Evolutionary conservation across 164 flowering plant species (phyloP).

Genomic region (Berberis vulgaris): DNA sequence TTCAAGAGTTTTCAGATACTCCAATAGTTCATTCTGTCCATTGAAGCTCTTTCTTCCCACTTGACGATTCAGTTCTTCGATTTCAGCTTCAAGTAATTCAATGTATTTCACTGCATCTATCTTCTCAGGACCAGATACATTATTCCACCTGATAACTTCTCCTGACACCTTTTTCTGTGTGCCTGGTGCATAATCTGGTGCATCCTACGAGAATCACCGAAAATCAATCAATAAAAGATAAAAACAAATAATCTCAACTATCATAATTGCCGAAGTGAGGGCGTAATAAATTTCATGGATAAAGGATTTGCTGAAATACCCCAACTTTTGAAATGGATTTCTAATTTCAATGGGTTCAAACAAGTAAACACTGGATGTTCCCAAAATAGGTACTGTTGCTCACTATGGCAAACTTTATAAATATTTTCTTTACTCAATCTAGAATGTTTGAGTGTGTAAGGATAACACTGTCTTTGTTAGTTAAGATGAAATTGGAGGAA

Average conservation of each 20-base stretch:
- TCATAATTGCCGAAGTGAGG: too few species aligned
- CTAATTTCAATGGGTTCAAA: too few species aligned
- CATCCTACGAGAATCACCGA: conserved; percentile 41
- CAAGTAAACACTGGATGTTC: too few species aligned
- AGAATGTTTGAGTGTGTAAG: too few species aligned
- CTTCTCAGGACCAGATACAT: conserved; percentile 81
- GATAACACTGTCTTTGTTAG: too few species aligned
- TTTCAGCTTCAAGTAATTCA: conserved; percentile 91
- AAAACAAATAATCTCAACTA: neutral
- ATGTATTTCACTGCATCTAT: conserved; percentile 90
- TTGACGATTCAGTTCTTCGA: conserved; percentile 83
- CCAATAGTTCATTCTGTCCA: conserved; percentile 83
- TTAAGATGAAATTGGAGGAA: too few species aligned
- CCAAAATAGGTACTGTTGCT: too few species aligned
- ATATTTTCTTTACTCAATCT: too few species aligned
- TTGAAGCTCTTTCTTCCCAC: conserved; percentile 52
- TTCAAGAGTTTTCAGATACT: conserved; percentile 84
- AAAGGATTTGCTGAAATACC: too few species aligned
- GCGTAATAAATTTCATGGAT: too few species aligned
- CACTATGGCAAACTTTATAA: too few species aligned
- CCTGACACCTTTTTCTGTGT: conserved; percentile 94
- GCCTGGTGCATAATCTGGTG: conserved; percentile 85
- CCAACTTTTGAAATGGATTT: too few species aligned
- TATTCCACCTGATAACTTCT: conserved; percentile 94
- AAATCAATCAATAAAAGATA: neutral